Evolutionary conservation across 192 early-diverging fungal genomes (phyloP).

Genomic region (Linderina pennispora): DNA sequence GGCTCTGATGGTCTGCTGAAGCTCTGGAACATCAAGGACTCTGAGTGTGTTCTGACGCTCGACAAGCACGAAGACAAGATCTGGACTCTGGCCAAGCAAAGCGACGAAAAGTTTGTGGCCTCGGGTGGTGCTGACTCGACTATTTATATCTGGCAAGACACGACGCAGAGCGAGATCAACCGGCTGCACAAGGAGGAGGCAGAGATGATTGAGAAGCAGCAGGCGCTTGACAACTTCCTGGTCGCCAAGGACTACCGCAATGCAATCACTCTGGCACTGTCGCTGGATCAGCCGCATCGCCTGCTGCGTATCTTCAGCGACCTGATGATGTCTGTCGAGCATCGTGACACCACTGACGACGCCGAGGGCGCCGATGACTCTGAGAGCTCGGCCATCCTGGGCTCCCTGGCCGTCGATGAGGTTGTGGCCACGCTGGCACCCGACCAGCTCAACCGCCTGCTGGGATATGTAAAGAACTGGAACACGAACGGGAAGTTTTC

Average conservation of each 20-base stretch:
- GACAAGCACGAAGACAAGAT: conserved; percentile 95
- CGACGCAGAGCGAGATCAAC: conserved; percentile 77
- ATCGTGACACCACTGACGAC: conserved; percentile 17
- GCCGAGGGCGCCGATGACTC: background rate
- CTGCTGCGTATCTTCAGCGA: conserved; percentile 69
- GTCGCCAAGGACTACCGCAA: conserved; percentile 84
- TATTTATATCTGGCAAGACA: conserved; percentile 90
- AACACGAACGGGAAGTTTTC: conserved; percentile 87
- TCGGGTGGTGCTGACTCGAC: conserved; percentile 89
- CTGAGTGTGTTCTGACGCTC: conserved; percentile 84
- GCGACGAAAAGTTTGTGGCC: conserved; percentile 60
- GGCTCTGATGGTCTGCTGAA: conserved; percentile 95
- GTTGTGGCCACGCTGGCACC: conserved; percentile 57
- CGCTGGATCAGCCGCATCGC: conserved; percentile 83
- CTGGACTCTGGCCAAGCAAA: conserved; percentile 82
- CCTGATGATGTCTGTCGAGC: conserved; percentile 43
- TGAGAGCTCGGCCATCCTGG: conserved; percentile 11
- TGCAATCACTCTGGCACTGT: conserved; percentile 84
- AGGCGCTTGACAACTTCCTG: conserved; percentile 85
- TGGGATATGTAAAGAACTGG: conserved; percentile 87
- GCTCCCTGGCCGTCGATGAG: conserved; percentile 56
- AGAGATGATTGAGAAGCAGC: conserved; percentile 75
- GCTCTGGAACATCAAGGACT: conserved; percentile 90
- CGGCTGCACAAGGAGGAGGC: conserved; percentile 58
- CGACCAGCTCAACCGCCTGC: conserved; percentile 71